Base-by-base conservation (phyloP, 305 asterid genomes). In the Rubia tinctorum region DNA sequence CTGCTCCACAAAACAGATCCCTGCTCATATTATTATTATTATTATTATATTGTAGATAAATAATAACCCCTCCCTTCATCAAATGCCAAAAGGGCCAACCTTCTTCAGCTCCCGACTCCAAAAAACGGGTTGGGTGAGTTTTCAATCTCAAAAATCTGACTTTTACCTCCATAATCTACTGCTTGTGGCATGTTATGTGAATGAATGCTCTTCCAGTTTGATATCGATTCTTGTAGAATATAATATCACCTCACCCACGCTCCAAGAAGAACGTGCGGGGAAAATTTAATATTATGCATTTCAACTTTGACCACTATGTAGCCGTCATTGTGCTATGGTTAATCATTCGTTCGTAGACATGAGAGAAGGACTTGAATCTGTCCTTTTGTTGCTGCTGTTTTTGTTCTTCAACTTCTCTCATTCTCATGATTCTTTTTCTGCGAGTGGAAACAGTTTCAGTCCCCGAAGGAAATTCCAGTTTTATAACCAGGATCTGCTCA, bases 341-440 rank as follows among this genome's bases (percentile, higher is more conserved):
- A 20, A 20, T 44, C 44, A 20, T 37, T 64, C 14, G 12, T 73
- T 18, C 51, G 8, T 43, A 75, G 44, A 75, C 25, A 75, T 68
- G 69, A 51, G 68, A 56, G 70, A 56, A 43, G 17, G 40, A 25
- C 42, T 17, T 66, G 37, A 66, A 55, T 8, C 49, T 43, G 69
- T 75, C 47, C 60, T 22, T 20, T 43, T 22, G 62, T 66, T 39
- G 45, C 67, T 68, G 56, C 11, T 59, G 14, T 68, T 22, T 20
- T 43, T 58, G 61, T 45, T 75, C 56, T 59, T 58, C 51, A 68
- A 58, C 37, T 68, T 68, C 66, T 40, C 73, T 30, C 37, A 49
- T 47, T 69, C 22, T 62, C 68, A 49, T 30, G 63, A 59, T 43
- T 69, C 56, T 0, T 34, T n/a, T 25, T 5, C 58, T 45, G 49